Conservation (phyloP, 2,329 filamentous ascomycete genomes). For the Nigrospora sphaerica region DNA sequence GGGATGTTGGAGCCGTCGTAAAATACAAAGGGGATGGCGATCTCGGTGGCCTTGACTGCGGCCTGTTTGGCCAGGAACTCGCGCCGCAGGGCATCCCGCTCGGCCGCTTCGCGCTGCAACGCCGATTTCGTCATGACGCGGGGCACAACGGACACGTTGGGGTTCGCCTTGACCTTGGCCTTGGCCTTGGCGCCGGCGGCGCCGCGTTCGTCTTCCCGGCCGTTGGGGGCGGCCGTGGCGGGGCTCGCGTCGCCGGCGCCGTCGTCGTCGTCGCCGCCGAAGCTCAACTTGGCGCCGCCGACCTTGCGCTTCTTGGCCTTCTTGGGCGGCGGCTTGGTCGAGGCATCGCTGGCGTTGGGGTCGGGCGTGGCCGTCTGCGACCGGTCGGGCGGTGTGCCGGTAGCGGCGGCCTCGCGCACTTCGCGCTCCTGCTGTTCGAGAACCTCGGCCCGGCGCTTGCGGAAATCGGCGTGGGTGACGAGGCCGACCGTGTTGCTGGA, state of each 20-base stretch:
- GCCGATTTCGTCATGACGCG: conserved; percentile 65
- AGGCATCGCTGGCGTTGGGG: conserved; percentile 25
- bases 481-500: conserved; percentile 86
- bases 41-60: conserved; percentile 79
- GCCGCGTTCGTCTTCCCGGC: conserved; percentile 10
- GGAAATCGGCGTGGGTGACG: conserved; percentile 86
- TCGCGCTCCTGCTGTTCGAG: conserved; percentile 84
- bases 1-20: conserved; percentile 91
- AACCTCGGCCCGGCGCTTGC: conserved; percentile 92
- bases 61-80: conserved; percentile 82
- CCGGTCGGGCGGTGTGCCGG: conserved; percentile 36
- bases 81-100: conserved; percentile 65
- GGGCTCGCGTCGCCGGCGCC: conserved; percentile 11
- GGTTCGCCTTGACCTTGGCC: conserved; percentile 54
- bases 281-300: conserved; percentile 48
- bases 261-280: conserved; percentile 60
- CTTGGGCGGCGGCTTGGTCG: conserved; percentile 26
- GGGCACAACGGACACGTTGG: conserved; percentile 56
- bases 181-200: conserved; percentile 16
- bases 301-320: conserved; percentile 41
- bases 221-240: conserved; percentile 8
- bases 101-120: conserved; percentile 67
- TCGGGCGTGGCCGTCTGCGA: conserved; percentile 42
- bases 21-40: conserved; percentile 90
- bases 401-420: conserved; percentile 54